A percentile compares a stretch with the other conserved stretches of the same genome.
Conservation (phyloP, 148 eudicot species). For the Tetragonia tetragonoides region DNA sequence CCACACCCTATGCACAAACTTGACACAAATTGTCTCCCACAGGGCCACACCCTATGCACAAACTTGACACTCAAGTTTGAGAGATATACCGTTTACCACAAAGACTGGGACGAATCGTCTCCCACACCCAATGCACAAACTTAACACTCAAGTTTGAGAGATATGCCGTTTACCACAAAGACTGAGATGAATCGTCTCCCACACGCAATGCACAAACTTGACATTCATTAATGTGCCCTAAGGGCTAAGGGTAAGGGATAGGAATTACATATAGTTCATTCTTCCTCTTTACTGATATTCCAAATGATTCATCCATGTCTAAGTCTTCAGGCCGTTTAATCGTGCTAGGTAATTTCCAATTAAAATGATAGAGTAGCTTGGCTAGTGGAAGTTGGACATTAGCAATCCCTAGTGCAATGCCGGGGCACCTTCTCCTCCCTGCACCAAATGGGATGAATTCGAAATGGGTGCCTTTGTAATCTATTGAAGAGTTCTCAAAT, state of each 20-base stretch:
- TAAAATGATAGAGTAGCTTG: constrained; percentile 30
- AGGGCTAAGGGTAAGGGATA: background rate
- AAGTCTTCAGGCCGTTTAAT: constrained; percentile 10
- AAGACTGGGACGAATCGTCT: no score
- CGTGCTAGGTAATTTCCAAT: constrained; percentile 32
- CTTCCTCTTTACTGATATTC: constrained; percentile 20
- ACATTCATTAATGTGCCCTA: no score
- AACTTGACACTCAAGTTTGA: no score
- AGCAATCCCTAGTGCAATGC: constrained; percentile 29
- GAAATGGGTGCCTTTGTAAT: constrained; percentile 32
- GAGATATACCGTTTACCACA: no score
- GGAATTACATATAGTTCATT: constrained; percentile 22
- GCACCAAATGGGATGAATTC: constrained; percentile 42
- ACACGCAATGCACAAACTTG: no score
- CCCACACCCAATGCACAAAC: no score
- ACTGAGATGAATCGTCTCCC: no score
- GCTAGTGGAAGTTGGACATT: constrained; percentile 34
- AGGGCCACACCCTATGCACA: no score
- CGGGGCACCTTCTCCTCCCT: constrained; percentile 42
- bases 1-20: no score
- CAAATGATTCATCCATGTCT: constrained; percentile 36
- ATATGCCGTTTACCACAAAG: no score
- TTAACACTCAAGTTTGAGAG: no score
- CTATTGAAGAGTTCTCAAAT: constrained; percentile 25
- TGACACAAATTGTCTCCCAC: no score